Percentiles rank a stretch among this genome's conserved stretches.
Conservation (phyloP, 2,329 filamentous ascomycete genomes). For the Chrysosphaeria jannelii region DNA sequence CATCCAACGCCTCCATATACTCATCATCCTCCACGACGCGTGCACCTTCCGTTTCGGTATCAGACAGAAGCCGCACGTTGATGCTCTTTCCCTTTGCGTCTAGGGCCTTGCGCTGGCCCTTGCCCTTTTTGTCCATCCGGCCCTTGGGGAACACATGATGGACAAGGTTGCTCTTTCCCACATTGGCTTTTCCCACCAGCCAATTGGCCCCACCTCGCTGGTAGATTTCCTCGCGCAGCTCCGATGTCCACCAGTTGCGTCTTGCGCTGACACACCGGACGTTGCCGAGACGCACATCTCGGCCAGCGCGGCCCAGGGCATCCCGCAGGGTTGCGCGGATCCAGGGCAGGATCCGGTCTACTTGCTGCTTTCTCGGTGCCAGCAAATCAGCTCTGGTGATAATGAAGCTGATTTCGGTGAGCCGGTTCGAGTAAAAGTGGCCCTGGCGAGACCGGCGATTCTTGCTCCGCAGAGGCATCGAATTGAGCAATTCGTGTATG, state of each 20-base stretch:
- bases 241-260: constrained; percentile 68
- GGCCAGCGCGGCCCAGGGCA: constrained; percentile 35
- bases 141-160: constrained; percentile 64
- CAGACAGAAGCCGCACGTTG: neutral
- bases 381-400: constrained; percentile 72
- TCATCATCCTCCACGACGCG: constrained; percentile 5
- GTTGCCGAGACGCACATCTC: constrained; percentile 59
- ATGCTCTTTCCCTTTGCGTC: constrained; percentile 1
- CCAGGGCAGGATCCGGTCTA: constrained; percentile 67
- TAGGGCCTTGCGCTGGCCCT: neutral
- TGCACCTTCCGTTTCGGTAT: neutral
- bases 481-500: constrained; percentile 36
- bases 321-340: constrained; percentile 47
- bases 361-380: constrained; percentile 54
- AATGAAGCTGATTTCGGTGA: constrained; percentile 63
- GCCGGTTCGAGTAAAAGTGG: constrained; percentile 34
- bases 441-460: constrained; percentile 46
- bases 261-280: constrained; percentile 64
- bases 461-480: constrained; percentile 44
- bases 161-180: constrained; percentile 84
- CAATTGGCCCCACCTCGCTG: constrained; percentile 60
- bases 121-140: constrained; percentile 12
- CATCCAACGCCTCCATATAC: constrained; percentile 15
- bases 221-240: constrained; percentile 66
- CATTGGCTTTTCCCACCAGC: constrained; percentile 96